Evolutionary conservation across 805 yeast genomes (phyloP).

Genomic region (Saccharomycopsis amapae): DNA sequence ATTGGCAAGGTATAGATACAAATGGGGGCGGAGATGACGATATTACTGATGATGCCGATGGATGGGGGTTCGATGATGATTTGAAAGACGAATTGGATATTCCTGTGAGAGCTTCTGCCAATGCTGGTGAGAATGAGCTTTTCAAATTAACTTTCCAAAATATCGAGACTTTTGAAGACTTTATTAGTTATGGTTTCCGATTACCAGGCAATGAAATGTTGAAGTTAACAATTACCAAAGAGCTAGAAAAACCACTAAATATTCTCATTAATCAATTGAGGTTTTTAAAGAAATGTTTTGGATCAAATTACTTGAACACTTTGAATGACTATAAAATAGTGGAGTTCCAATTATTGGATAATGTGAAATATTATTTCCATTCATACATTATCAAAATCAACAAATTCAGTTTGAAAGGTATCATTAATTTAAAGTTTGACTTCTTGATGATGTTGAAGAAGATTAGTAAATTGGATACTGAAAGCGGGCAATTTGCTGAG

Average conservation of each 20-base stretch:
- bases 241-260: conserved; percentile 13
- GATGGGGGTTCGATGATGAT: conserved; percentile 11
- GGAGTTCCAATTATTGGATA: conserved; percentile 9
- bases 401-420: conserved; percentile 10
- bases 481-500: background rate
- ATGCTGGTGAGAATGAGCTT: no score
- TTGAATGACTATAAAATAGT: conserved; percentile 8
- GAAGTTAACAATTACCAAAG: background rate
- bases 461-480: conserved; percentile 1
- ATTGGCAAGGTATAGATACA: conserved; percentile 8
- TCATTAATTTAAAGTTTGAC: conserved; percentile 14
- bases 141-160: no score
- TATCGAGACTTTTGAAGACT: conserved; percentile 10
- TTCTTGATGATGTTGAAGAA: conserved; percentile 9
- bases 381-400: conserved; percentile 20
- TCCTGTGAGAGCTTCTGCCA: no score
- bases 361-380: conserved; percentile 14
- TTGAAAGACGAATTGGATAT: no score
- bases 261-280: conserved; percentile 11
- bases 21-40: background rate
- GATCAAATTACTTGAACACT: conserved; percentile 11
- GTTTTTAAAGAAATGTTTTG: conserved; percentile 15
- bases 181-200: conserved; percentile 10
- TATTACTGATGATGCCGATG: conserved; percentile 2
- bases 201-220: background rate